These are phyloP conservation scores for Neoboletus magnificus DNA, from an alignment of 768 basidiomycete genomes.

Conservation along the genomic window DNA sequence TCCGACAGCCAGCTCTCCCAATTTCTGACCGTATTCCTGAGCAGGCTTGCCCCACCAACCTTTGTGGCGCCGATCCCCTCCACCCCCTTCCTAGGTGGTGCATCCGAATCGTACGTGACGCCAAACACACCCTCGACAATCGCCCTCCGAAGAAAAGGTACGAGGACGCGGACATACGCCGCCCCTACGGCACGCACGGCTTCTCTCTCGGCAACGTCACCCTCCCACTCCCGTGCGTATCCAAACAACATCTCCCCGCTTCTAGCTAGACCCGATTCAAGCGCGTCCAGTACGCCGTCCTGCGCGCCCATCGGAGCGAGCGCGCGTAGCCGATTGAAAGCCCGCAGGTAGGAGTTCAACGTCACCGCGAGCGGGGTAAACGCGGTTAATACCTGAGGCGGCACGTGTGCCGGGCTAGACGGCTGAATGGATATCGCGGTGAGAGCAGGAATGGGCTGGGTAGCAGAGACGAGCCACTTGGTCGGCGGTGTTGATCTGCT, in stretches of 20 bases:
- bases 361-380: slow-evolving; percentile 74
- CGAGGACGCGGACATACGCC: slow-evolving; percentile 58
- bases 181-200: slow-evolving; percentile 49
- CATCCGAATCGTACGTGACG: slow-evolving; percentile 16
- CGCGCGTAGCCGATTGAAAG: slow-evolving; percentile 78
- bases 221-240: slow-evolving; percentile 42
- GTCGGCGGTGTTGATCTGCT: slow-evolving; percentile 38
- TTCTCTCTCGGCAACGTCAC: slow-evolving; percentile 29
- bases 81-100: not conserved
- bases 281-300: slow-evolving; percentile 41
- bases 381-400: slow-evolving; percentile 66
- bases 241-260: slow-evolving; percentile 45
- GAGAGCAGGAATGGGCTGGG: slow-evolving; percentile 31
- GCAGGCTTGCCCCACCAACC: not conserved
- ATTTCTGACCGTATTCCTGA: slow-evolving; percentile 12
- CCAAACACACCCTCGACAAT: slow-evolving; percentile 76
- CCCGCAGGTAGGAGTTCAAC: slow-evolving; percentile 67
- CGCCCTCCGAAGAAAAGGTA: slow-evolving; percentile 70
- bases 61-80: not conserved
- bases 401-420: slow-evolving; percentile 50
- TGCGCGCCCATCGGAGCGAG: slow-evolving; percentile 69
- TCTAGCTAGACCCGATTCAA: slow-evolving; percentile 50
- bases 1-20: slow-evolving; percentile 33
- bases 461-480: slow-evolving; percentile 47
- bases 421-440: slow-evolving; percentile 18